A percentile compares a stretch with the other conserved stretches of the same genome.
Conservation (phyloP, 805 yeast genomes). For the Pichia rugopelliculosa region DNA sequence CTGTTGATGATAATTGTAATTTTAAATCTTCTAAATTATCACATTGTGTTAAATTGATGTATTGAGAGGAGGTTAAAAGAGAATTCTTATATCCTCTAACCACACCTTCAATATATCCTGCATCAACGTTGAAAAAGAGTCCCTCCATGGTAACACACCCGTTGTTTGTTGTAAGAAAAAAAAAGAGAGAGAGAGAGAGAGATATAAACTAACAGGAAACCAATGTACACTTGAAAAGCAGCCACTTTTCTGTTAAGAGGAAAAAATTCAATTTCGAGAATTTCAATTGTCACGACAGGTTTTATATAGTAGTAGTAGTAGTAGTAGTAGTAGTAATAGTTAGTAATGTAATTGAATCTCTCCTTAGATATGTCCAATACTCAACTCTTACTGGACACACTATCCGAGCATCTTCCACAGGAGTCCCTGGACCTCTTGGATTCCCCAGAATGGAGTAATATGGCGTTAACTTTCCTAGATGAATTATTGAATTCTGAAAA, state of each 20-base stretch:
- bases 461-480: constrained; percentile 29
- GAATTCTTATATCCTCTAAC: constrained; percentile 93
- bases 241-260: too few species aligned
- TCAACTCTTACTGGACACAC: constrained; percentile 31
- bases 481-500: constrained; percentile 38
- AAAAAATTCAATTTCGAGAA: background rate
- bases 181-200: too few species aligned
- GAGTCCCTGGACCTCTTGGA: constrained; percentile 21
- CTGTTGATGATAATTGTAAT: constrained; percentile 90
- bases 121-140: constrained; percentile 77
- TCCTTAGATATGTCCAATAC: constrained; percentile 9
- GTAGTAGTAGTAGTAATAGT: too few species aligned
- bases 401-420: constrained; percentile 26
- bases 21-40: constrained; percentile 91
- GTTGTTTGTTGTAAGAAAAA: too few species aligned
- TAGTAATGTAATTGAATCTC: too few species aligned
- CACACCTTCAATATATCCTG: constrained; percentile 89
- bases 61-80: constrained; percentile 67
- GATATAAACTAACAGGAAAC: too few species aligned
- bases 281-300: too few species aligned
- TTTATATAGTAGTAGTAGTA: too few species aligned
- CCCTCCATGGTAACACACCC: constrained; percentile 91
- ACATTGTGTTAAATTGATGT: constrained; percentile 90
- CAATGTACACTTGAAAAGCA: too few species aligned
- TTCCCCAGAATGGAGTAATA: constrained; percentile 28